These are phyloP conservation scores for Hyparrhenia diplandra DNA, from an alignment of 176 grass and related monocot species.

Conservation along the genomic window DNA sequence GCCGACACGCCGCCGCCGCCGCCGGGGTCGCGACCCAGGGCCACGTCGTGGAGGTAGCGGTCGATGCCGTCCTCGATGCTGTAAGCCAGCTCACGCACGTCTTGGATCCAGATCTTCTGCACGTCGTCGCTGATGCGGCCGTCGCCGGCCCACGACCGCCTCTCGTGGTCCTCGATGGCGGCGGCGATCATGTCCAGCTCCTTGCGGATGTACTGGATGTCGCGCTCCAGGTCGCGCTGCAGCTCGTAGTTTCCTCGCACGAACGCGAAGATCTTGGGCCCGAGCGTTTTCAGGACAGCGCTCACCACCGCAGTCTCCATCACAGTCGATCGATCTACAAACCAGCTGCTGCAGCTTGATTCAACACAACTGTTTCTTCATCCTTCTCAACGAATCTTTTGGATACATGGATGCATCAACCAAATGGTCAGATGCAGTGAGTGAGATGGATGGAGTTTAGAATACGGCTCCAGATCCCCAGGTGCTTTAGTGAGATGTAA, in stretches of 20 bases:
- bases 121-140: not conserved
- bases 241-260: not conserved
- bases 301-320: not conserved
- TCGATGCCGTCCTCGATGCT: slow-evolving; percentile 12
- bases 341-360: too few species aligned
- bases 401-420: too few species aligned
- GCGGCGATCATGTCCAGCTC: slow-evolving; percentile 8
- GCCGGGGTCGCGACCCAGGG: not conserved
- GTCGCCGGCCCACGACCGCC: not conserved
- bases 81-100: not conserved
- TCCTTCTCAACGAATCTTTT: too few species aligned
- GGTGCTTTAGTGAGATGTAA: too few species aligned
- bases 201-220: not conserved
- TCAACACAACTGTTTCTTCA: too few species aligned
- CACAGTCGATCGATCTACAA: too few species aligned
- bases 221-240: not conserved
- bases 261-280: not conserved
- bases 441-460: too few species aligned
- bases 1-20: not conserved
- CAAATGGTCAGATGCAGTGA: too few species aligned
- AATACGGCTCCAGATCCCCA: too few species aligned
- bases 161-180: not conserved
- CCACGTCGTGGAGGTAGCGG: not conserved
- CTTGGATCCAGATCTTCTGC: not conserved
- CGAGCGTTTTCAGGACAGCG: not conserved